Evolutionary conservation across 78 protist genomes (phyloP).

Genomic region (Cyanophora paradoxa): DNA sequence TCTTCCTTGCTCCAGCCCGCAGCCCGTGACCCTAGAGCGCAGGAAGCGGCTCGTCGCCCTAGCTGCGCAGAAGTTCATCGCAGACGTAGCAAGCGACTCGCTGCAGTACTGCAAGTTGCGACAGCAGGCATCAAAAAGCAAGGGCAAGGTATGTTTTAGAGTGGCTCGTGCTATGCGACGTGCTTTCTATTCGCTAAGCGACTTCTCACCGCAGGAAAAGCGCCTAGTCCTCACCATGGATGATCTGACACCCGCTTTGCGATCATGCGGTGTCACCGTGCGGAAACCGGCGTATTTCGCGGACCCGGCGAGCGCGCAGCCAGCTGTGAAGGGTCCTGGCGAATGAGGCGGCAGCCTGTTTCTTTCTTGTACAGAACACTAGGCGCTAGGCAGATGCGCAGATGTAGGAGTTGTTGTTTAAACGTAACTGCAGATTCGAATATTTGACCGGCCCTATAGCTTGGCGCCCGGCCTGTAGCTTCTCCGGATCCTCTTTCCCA

Average conservation of each 20-base stretch:
- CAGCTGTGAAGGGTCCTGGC: too few relatives aligned
- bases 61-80: constrained; percentile 32
- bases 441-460: too few relatives aligned
- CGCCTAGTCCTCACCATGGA: neutral
- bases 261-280: neutral
- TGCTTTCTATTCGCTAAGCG: neutral
- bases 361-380: too few relatives aligned
- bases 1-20: neutral
- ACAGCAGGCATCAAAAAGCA: neutral
- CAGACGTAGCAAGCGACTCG: neutral
- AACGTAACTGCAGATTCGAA: too few relatives aligned
- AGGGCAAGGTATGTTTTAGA: neutral
- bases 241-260: neutral
- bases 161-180: too few relatives aligned
- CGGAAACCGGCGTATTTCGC: neutral
- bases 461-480: too few relatives aligned
- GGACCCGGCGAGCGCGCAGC: too few relatives aligned
- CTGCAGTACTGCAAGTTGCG: neutral
- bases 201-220: neutral
- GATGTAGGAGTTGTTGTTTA: too few relatives aligned
- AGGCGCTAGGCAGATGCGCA: too few relatives aligned
- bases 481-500: too few relatives aligned
- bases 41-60: neutral
- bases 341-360: too few relatives aligned
- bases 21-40: neutral